Base-by-base conservation (phyloP, 441 rosid genomes). In the Biscutella auriculata region DNA sequence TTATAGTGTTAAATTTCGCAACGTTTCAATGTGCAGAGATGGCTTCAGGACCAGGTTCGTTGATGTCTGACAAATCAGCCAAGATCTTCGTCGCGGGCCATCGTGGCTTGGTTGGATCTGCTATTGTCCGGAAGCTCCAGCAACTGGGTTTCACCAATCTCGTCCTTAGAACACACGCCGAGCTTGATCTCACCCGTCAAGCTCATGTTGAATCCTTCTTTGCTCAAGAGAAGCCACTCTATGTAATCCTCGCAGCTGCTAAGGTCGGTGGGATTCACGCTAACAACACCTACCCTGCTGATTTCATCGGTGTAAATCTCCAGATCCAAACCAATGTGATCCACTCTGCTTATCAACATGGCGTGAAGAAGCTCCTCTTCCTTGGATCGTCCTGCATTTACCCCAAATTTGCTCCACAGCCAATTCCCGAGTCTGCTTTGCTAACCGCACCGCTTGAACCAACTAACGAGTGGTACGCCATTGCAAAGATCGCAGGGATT, bases 231-330 rank as follows among this genome's bases (percentile, higher is more conserved):
- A 80, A 74, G 63, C 95, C 95, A 0, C 63, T 41, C 10, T 79
- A 72, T 37, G 95, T 86, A 26, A 66, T 88, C 67, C 75, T 92
- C 9, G 88, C 92, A 1, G 94, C 98, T 1, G 95, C 94, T 1
- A 92, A 92, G 74, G 96, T 88, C 11, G 98, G 95, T 0, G 95
- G 98, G 2, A 92, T 92, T 66, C 95, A 92, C 45, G 98, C 98
- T 29, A 92, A 92, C 67, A 86, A 79, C 80, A 88, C 89, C 0
- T 88, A 86, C 58, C 98, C 94, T 0, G 98, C 97, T 8, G 94
- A 92, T 65, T 92, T 92, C 78, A 88, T 92, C 9, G 71, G 80
- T 41, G 67, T 86, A 60, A 92, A 92, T 44, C 96, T 88, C 72
- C 95, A 88, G 65, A 92, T 92, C 65, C 98, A 88, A 44, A 88